phyloP scores from a whole-genome alignment of 1,139 yeast species.

The Protomyces macrosporus region DNA sequence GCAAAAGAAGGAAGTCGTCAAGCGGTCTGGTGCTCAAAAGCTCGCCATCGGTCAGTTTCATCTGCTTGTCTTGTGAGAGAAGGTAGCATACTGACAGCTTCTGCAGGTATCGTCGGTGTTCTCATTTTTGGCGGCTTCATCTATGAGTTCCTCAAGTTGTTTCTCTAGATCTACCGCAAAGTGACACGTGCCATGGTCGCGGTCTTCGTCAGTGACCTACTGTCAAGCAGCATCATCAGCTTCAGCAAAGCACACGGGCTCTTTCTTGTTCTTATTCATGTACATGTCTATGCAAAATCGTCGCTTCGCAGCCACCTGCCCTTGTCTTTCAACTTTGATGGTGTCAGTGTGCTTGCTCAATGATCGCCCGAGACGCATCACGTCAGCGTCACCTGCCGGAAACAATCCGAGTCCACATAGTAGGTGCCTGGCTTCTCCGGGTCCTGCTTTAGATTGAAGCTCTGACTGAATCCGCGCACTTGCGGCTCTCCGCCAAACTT shows the following conservation, averaged over 20 bases:
- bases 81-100: neutral
- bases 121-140: slow-evolving; percentile 20
- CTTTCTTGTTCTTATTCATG: no score
- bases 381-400: slow-evolving; percentile 24
- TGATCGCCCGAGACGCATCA: neutral
- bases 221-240: no score
- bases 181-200: no score
- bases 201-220: no score
- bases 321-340: no score
- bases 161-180: neutral
- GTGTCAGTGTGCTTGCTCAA: no score
- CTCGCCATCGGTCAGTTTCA: slow-evolving; percentile 3
- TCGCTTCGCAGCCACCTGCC: no score
- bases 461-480: slow-evolving; percentile 24
- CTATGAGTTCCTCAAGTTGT: slow-evolving; percentile 17
- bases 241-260: no score
- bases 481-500: slow-evolving; percentile 24
- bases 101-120: slow-evolving; percentile 4
- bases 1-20: slow-evolving; percentile 4
- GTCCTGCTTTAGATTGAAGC: slow-evolving; percentile 27
- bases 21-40: slow-evolving; percentile 15
- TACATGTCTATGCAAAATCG: no score
- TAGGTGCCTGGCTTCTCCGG: slow-evolving; percentile 26
- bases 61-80: no score
- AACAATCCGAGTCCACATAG: slow-evolving; percentile 27